These are phyloP conservation scores for Ilyonectria destructans DNA, from an alignment of 2,329 filamentous ascomycete species.

Conservation along the genomic window DNA sequence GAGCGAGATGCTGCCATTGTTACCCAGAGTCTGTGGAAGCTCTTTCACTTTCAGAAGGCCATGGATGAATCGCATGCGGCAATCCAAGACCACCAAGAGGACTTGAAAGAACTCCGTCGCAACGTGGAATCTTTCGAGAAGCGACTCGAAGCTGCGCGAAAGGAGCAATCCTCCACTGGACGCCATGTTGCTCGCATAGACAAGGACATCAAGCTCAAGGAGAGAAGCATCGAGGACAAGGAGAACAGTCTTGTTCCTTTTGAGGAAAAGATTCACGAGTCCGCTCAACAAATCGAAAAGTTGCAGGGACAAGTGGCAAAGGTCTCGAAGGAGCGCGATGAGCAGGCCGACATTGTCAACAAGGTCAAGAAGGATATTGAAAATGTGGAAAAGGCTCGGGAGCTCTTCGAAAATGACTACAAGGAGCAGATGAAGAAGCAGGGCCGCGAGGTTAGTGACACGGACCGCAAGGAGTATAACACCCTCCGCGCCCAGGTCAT, in stretches of 20 bases:
- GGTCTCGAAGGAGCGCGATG: slow-evolving; percentile 83
- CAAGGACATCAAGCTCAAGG: slow-evolving; percentile 86
- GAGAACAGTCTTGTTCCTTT: slow-evolving; percentile 90
- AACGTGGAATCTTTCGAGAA: slow-evolving; percentile 89
- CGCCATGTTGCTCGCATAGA: slow-evolving; percentile 88
- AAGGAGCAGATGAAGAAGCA: slow-evolving; percentile 87
- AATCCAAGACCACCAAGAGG: slow-evolving; percentile 94
- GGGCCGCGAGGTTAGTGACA: slow-evolving; percentile 87
- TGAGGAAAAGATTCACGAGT: slow-evolving; percentile 91
- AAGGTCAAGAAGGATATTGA: slow-evolving; percentile 86
- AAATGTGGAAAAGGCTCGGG: slow-evolving; percentile 90
- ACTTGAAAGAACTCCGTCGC: slow-evolving; percentile 92
- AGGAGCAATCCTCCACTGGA: slow-evolving; percentile 84
- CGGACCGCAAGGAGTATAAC: slow-evolving; percentile 92
- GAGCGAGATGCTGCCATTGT: slow-evolving; percentile 94
- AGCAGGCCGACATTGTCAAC: slow-evolving; percentile 78
- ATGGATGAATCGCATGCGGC: slow-evolving; percentile 93
- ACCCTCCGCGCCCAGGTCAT: slow-evolving; percentile 88
- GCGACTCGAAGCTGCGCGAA: slow-evolving; percentile 85
- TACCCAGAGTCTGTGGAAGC: slow-evolving; percentile 95
- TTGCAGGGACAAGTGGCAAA: slow-evolving; percentile 79
- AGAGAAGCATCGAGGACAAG: slow-evolving; percentile 89
- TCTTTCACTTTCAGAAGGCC: slow-evolving; percentile 93
- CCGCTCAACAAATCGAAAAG: slow-evolving; percentile 78
- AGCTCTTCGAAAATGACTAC: slow-evolving; percentile 91